A percentile compares a stretch with the other conserved stretches of the same genome.
phyloP scores from a whole-genome alignment of 2,329 filamentous ascomycete species.

The Fusarium solani-melongenae region DNA sequence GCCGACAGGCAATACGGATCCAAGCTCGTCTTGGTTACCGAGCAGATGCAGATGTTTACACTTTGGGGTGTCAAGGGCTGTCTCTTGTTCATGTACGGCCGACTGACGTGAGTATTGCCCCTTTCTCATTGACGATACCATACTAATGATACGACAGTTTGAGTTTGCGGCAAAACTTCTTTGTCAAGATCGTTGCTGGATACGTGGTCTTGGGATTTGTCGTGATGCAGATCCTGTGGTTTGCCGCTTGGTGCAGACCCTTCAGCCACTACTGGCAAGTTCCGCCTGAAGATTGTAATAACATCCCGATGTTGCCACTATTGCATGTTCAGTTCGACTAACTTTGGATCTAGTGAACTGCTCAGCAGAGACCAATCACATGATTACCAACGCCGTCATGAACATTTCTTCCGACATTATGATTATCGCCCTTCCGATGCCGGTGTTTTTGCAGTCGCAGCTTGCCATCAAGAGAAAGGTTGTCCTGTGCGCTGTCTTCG shows the following conservation, averaged over 20 bases:
- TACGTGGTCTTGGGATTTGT: constrained; percentile 58
- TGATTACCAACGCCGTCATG: constrained; percentile 66
- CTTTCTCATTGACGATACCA: accelerated
- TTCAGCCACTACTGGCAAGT: constrained; percentile 61
- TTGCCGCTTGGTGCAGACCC: constrained; percentile 63
- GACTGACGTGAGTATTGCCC: constrained; percentile 55
- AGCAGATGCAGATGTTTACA: constrained; percentile 69
- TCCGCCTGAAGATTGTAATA: constrained; percentile 57
- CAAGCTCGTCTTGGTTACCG: constrained; percentile 70
- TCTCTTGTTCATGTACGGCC: constrained; percentile 64
- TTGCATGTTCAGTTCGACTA: background rate
- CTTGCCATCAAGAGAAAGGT: constrained; percentile 62
- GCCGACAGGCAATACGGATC: constrained; percentile 61
- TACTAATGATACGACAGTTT: constrained; percentile 39
- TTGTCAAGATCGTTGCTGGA: constrained; percentile 57
- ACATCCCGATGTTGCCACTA: background rate
- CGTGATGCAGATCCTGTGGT: constrained; percentile 61
- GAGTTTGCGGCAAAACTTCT: constrained; percentile 55
- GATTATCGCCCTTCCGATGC: constrained; percentile 67
- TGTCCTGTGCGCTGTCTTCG: constrained; percentile 59
- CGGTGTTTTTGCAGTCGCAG: constrained; percentile 60
- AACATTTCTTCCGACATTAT: constrained; percentile 69
- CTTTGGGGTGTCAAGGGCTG: constrained; percentile 66
- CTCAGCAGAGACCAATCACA: constrained; percentile 64
- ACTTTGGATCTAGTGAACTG: constrained; percentile 48